A percentile compares a stretch with the other conserved stretches of the same genome.
Conservation (phyloP, 306 rosid genomes). For the Castanea crenata region DNA sequence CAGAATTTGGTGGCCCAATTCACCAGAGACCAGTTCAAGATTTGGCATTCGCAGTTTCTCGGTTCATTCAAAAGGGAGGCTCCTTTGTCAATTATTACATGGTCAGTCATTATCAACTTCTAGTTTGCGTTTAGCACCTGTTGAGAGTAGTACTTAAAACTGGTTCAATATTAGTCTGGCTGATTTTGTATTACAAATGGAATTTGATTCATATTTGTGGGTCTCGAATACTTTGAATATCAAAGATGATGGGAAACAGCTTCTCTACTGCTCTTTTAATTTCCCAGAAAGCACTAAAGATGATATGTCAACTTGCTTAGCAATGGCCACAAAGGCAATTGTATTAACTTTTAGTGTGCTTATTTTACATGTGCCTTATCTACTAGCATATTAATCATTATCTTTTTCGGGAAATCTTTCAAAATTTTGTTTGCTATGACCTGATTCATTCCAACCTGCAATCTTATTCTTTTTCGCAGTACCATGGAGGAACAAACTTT, state of each 20-base stretch:
- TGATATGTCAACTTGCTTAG: background rate
- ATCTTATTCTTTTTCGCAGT: slow-evolving; percentile 19
- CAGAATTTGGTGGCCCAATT: slow-evolving; percentile 84
- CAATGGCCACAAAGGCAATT: background rate
- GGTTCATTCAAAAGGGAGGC: slow-evolving; percentile 87
- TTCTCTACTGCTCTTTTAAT: background rate
- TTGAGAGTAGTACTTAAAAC: background rate
- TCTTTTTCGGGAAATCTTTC: background rate
- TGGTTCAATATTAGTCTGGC: background rate
- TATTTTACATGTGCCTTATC: background rate
- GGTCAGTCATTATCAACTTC: slow-evolving; percentile 38
- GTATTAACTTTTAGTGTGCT: background rate
- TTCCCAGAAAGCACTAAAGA: background rate
- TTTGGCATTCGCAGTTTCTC: slow-evolving; percentile 90
- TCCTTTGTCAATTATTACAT: slow-evolving; percentile 81
- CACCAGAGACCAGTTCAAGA: slow-evolving; percentile 85
- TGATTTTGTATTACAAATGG: background rate
- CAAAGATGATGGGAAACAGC: background rate
- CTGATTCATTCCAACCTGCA: background rate
- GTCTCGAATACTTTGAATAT: background rate
- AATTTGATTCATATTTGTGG: background rate
- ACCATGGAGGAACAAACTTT: slow-evolving; percentile 53
- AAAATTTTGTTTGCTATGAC: background rate
- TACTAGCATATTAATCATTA: background rate
- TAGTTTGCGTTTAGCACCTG: background rate